Conservation (phyloP, 2,329 filamentous ascomycete genomes). For the Tolypocladium sp. region DNA sequence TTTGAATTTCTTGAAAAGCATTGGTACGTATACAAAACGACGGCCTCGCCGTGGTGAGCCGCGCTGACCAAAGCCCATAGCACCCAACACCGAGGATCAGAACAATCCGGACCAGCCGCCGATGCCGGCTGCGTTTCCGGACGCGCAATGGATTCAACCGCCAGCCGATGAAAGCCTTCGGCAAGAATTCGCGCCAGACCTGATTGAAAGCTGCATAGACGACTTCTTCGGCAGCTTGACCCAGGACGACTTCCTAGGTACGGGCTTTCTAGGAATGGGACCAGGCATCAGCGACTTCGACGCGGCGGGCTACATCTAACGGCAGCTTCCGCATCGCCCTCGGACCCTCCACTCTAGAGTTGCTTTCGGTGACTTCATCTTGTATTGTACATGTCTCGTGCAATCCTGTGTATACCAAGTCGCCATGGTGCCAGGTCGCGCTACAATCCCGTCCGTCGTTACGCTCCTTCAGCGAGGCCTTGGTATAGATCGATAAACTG, state of each 20-base stretch:
- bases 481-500: slow-evolving; percentile 37
- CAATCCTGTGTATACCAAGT: background rate
- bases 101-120: background rate
- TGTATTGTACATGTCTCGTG: background rate
- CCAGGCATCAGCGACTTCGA: slow-evolving; percentile 11
- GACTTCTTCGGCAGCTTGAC: slow-evolving; percentile 6
- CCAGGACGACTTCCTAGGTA: slow-evolving; percentile 3
- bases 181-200: background rate
- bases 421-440: background rate
- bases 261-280: slow-evolving; percentile 5
- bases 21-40: slow-evolving; percentile 3
- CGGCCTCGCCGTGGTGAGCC: background rate
- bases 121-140: background rate
- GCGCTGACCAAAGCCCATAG: background rate
- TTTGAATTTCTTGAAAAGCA: slow-evolving; percentile 6
- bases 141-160: background rate
- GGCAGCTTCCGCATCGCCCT: background rate
- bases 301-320: slow-evolving; percentile 8
- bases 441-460: background rate
- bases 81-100: background rate
- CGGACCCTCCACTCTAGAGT: no score
- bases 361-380: background rate
- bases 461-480: slow-evolving; percentile 8
- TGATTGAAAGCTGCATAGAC: slow-evolving; percentile 3
- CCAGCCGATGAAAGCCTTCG: background rate